Evolutionary conservation across 306 rosid species (phyloP).

Genomic region (Myrica gale): DNA sequence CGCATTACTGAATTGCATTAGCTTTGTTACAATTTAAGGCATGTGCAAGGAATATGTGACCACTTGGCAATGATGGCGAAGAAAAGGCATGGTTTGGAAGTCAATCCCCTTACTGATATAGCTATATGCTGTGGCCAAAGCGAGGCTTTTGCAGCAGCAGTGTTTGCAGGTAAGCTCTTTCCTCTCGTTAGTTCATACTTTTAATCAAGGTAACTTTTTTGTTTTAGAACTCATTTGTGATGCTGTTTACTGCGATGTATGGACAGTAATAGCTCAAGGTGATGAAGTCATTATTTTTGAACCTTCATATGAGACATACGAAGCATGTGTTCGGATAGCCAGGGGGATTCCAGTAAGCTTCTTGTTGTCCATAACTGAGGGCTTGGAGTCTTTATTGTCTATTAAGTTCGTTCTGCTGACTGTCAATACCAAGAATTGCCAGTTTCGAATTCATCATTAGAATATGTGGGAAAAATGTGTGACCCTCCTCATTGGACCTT

Average conservation of each 20-base stretch:
- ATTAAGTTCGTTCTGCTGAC: background rate
- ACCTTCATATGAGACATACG: constrained; percentile 69
- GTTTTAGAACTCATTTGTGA: background rate
- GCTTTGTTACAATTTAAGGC: constrained; percentile 38
- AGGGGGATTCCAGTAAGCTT: constrained; percentile 78
- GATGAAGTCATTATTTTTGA: constrained; percentile 75
- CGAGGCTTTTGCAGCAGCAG: constrained; percentile 78
- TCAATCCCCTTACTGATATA: constrained; percentile 69
- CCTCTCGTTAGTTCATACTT: background rate
- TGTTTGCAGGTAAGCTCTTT: constrained; percentile 51
- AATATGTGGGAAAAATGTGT: constrained; percentile 15
- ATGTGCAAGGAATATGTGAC: constrained; percentile 75
- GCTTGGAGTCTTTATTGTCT: constrained; percentile 4
- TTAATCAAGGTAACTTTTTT: background rate
- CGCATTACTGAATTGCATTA: background rate
- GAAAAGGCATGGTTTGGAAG: constrained; percentile 64
- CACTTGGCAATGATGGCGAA: constrained; percentile 47
- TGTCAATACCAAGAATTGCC: constrained; percentile 9
- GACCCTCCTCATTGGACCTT: constrained; percentile 83
- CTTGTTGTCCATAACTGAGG: constrained; percentile 2
- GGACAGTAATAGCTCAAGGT: constrained; percentile 69
- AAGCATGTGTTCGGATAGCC: constrained; percentile 56
- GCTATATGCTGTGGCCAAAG: constrained; percentile 84
- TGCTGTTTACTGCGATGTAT: constrained; percentile 27
- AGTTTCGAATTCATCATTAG: constrained; percentile 9